Evolutionary conservation across 768 basidiomycete genomes (phyloP).

Genomic region (Xerocomellus intermedius): DNA sequence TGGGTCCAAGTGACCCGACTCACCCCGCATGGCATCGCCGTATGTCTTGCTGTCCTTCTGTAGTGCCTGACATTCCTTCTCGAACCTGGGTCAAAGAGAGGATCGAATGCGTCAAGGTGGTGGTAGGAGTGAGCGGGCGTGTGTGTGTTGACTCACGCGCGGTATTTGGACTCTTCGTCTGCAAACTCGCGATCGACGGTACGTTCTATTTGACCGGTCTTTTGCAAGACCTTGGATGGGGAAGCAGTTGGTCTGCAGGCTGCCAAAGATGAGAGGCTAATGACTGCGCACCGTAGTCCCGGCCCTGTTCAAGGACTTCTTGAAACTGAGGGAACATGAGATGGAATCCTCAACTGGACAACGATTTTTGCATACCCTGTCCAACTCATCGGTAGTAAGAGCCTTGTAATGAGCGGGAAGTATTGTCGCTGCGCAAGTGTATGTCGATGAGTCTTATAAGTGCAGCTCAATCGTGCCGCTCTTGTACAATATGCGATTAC

Average conservation of each 20-base stretch:
- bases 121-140: not conserved
- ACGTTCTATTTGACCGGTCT: conserved; percentile 96
- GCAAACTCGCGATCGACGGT: conserved; percentile 93
- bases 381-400: conserved; percentile 46
- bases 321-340: conserved; percentile 56
- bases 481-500: conserved; percentile 7
- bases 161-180: conserved; percentile 89
- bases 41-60: conserved; percentile 97
- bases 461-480: not conserved
- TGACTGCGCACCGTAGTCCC: conserved; percentile 73
- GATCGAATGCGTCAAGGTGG: not conserved
- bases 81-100: conserved; percentile 55
- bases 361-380: conserved; percentile 40
- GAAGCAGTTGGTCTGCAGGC: conserved; percentile 4
- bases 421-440: not conserved
- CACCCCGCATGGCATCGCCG: conserved; percentile 91
- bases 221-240: conserved; percentile 78
- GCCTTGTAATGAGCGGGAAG: not conserved
- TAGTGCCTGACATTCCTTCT: conserved; percentile 91
- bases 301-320: conserved; percentile 89
- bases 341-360: not conserved
- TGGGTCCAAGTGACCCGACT: conserved; percentile 20
- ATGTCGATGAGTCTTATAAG: not conserved
- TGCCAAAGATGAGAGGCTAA: conserved; percentile 4
- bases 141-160: conserved; percentile 57